These are phyloP conservation scores for Ceratocystis huliohia DNA, from an alignment of 2,329 filamentous ascomycete species.

Conservation along the genomic window DNA sequence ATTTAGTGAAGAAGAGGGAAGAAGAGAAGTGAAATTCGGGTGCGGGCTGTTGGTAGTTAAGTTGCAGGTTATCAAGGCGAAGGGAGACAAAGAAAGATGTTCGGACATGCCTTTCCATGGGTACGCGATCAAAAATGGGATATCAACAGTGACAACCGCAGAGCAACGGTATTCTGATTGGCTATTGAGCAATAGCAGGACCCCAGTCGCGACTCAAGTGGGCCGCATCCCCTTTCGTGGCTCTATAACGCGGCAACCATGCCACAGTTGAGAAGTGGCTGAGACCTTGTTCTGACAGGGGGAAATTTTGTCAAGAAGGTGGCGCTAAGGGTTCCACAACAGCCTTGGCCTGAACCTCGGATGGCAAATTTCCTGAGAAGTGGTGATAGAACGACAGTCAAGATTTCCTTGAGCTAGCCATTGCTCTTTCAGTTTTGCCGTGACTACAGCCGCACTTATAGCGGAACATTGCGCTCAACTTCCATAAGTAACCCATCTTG, in stretches of 20 bases:
- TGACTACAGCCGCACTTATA: not conserved
- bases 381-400: constrained; percentile 2
- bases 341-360: not conserved
- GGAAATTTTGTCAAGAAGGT: not conserved
- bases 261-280: constrained; percentile 18
- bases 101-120: constrained; percentile 21
- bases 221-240: constrained; percentile 9
- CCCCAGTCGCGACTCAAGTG: constrained; percentile 21
- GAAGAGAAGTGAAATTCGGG: constrained; percentile 15
- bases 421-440: not conserved
- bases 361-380: constrained; percentile 17
- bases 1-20: constrained; percentile 15
- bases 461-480: not conserved
- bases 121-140: constrained; percentile 20
- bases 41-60: constrained; percentile 19
- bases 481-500: not conserved
- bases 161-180: constrained; percentile 43
- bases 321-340: constrained; percentile 18
- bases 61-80: constrained; percentile 17
- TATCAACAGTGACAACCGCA: constrained; percentile 44
- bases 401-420: not conserved
- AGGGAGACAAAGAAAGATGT: constrained; percentile 21
- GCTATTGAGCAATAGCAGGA: constrained; percentile 22
- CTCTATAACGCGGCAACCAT: constrained; percentile 2
- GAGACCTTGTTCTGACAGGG: not conserved